A percentile compares a stretch with the other conserved stretches of the same genome.
phyloP scores from a whole-genome alignment of 2,329 filamentous ascomycete species.

The Talaromyces funiculosus region DNA sequence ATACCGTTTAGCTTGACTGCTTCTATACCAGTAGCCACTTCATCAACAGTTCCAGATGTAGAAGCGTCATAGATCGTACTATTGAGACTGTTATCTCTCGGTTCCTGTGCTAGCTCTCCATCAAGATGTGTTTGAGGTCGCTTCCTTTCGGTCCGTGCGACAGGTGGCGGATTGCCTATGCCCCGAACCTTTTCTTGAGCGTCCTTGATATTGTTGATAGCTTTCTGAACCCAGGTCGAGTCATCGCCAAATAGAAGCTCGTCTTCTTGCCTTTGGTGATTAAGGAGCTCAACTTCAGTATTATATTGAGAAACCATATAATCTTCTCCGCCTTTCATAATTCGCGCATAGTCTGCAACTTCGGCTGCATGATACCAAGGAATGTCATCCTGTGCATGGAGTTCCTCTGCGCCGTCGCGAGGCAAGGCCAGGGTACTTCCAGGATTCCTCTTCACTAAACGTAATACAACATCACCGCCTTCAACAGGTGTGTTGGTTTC shows the following conservation, averaged over 20 bases:
- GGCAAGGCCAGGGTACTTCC: conserved; percentile 83
- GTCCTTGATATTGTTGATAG: conserved; percentile 66
- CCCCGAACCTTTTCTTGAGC: conserved; percentile 69
- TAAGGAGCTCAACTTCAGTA: conserved; percentile 67
- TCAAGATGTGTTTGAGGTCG: conserved; percentile 46
- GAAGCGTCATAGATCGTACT: not conserved
- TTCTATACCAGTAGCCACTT: conserved; percentile 23
- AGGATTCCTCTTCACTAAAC: conserved; percentile 74
- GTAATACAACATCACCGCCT: conserved; percentile 82
- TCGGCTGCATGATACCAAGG: conserved; percentile 95
- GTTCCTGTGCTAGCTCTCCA: conserved; percentile 34
- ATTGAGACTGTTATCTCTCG: not conserved
- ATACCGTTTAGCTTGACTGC: conserved; percentile 19
- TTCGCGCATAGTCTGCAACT: conserved; percentile 85
- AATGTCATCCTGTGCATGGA: conserved; percentile 66
- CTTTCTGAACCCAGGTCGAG: conserved; percentile 85
- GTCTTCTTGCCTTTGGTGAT: conserved; percentile 76
- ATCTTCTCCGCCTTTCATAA: conserved; percentile 87
- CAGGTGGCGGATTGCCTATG: conserved; percentile 59
- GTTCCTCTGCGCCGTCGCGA: conserved; percentile 67
- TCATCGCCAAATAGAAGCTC: conserved; percentile 89
- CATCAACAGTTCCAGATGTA: not conserved
- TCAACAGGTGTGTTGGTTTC: conserved; percentile 74
- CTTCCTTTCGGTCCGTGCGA: conserved; percentile 48
- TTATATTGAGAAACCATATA: conserved; percentile 83